Evolutionary conservation across 495 filamentous ascomycete genomes (phyloP), one percentile per base, ranked within the genome.

Genomic region (Hypoxylon subgilvum): DNA sequence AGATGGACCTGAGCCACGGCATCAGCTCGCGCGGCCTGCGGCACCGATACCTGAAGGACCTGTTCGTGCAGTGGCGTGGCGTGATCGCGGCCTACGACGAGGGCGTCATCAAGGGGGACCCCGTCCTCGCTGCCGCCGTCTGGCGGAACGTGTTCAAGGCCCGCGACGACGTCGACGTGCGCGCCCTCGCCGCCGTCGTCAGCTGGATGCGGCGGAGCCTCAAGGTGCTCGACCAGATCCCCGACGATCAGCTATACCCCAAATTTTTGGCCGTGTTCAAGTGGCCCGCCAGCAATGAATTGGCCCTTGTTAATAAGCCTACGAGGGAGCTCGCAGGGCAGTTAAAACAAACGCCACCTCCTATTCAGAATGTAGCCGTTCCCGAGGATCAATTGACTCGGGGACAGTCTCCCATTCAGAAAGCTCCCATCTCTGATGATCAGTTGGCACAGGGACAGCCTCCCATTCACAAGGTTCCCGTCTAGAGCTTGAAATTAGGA

Each of bases 91-190:
- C 88, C 2, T 96, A 95, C 72, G 92, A 97, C 68, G 92, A 97
- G 66, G 92, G 90, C 0, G 60, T 97, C 18, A 77, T 86, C 9
- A 89, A 86, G 68, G 89, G 89, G 1, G 92, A 97, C 69, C 87
- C 92, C 32, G 87, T 93, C 50, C 78, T 96, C 10, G 92, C 91
- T 4, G 79, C 88, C 22, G 94, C 95, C 9, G 79, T 97, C 23
- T 98, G 94, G 94, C 83, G 93, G 61, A 98, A 98, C 71, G 61
- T 97, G 32, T 96, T 89, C 75, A 89, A 91, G 75, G 90, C 83
- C 9, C 77, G 76, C 22, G 79, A 82, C 40, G 86, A 91, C 31
- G 77, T 91, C 17, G 89, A 97, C 70, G 75, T 86, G 69, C 76
- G 80, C 39, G 76, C 80, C 41, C 68, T 97, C 52, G 92, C 89